These are phyloP conservation scores for Venturia nashicola DNA, from an alignment of 2,329 filamentous ascomycete genomes.

Conservation along the genomic window DNA sequence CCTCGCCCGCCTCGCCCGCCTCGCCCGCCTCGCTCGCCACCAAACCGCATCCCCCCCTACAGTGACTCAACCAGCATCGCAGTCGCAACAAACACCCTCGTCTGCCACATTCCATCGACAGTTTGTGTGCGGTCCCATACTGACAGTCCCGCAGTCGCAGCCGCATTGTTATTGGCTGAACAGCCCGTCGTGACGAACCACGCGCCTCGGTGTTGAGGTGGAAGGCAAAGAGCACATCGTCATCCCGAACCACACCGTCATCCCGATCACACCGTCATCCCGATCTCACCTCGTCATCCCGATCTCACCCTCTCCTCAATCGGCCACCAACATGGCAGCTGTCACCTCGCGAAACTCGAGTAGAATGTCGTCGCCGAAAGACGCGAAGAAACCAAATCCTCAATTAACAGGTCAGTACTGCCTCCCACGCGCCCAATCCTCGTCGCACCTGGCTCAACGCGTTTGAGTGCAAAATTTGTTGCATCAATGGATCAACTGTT, in stretches of 20 bases:
- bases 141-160: background rate
- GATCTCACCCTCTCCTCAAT: background rate
- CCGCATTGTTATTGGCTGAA: background rate
- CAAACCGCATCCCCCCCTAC: background rate
- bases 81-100: background rate
- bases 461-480: background rate
- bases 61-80: background rate
- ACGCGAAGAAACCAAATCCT: background rate
- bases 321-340: background rate
- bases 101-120: background rate
- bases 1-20: no score
- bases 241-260: background rate
- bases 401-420: conserved; percentile 5
- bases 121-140: background rate
- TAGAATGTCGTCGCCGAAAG: conserved; percentile 8
- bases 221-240: background rate
- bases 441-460: background rate
- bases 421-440: background rate
- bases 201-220: background rate
- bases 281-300: background rate
- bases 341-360: background rate
- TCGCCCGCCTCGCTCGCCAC: background rate
- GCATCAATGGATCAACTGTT: background rate
- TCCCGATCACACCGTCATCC: background rate
- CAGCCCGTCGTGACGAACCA: background rate